Evolutionary conservation across 1,284 basidiomycete genomes (phyloP).

Genomic region (Ganoderma lingzhi): DNA sequence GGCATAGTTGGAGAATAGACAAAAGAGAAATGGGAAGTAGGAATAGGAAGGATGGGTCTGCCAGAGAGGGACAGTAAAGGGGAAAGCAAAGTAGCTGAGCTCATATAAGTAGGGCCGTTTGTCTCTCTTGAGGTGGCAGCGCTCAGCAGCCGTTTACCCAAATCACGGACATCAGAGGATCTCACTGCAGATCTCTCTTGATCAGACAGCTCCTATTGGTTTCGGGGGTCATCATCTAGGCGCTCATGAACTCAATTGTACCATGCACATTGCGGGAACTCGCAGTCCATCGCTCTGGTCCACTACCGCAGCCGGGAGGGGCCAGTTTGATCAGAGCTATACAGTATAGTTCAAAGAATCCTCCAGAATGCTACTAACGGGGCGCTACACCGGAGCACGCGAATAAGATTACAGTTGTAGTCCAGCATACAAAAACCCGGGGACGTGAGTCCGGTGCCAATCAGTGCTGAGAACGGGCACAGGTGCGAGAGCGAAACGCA

Average conservation of each 20-base stretch:
- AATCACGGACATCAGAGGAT: slow-evolving; percentile 24
- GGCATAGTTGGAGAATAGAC: background rate
- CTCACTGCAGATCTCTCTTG: slow-evolving; percentile 25
- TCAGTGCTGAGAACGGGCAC: background rate
- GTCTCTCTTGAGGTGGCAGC: background rate
- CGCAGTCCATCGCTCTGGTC: background rate
- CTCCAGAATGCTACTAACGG: slow-evolving; percentile 13
- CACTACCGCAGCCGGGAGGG: background rate
- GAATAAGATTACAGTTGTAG: slow-evolving; percentile 27
- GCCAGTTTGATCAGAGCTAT: background rate
- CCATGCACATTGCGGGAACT: background rate
- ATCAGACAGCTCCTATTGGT: slow-evolving; percentile 26
- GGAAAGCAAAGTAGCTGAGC: slow-evolving; percentile 3
- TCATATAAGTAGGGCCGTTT: background rate
- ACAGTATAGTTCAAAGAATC: slow-evolving; percentile 5
- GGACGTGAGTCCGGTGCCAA: slow-evolving; percentile 15
- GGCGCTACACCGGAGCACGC: slow-evolving; percentile 20
- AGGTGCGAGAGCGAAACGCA: too few species aligned
- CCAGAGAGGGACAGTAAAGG: background rate
- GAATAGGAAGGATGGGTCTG: background rate
- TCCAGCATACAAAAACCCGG: slow-evolving; percentile 21
- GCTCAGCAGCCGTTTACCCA: slow-evolving; percentile 11
- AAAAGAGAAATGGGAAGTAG: too few species aligned
- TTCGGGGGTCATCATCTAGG: slow-evolving; percentile 22
- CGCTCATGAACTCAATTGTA: slow-evolving; percentile 12